Conservation (phyloP, 768 basidiomycete species). For the Coprinellus micaceus region DNA sequence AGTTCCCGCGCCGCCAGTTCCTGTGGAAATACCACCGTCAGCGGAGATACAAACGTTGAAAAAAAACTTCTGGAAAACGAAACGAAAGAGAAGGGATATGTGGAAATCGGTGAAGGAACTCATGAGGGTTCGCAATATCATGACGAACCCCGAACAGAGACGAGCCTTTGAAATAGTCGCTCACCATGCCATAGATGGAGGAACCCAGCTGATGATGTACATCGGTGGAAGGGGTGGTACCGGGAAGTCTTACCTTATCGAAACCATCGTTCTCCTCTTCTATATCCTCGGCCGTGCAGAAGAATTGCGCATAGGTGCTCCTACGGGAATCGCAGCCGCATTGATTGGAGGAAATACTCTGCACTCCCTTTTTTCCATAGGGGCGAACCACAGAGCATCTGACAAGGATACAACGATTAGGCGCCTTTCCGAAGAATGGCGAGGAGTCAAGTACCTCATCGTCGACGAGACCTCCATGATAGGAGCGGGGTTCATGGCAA, state of each 20-base stretch:
- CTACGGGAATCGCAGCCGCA: constrained; percentile 27
- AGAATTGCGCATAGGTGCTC: constrained; percentile 20
- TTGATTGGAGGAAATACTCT: constrained; percentile 27
- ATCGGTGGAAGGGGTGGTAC: constrained; percentile 27
- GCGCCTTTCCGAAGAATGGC: constrained; percentile 12
- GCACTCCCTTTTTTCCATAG: constrained; percentile 21
- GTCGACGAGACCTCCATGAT: constrained; percentile 20
- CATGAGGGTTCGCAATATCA: background rate
- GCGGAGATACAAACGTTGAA: background rate
- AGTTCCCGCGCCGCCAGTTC: background rate
- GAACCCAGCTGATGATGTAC: constrained; percentile 22
- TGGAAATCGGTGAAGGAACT: background rate
- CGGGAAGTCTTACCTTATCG: constrained; percentile 26
- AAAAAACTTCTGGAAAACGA: background rate
- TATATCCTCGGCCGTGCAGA: background rate
- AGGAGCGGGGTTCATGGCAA: constrained; percentile 15
- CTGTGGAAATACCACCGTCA: background rate
- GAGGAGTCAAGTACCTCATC: constrained; percentile 18
- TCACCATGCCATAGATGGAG: constrained; percentile 5
- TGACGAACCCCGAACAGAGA: background rate
- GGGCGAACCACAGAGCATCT: background rate
- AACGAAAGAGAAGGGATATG: background rate
- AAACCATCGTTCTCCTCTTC: constrained; percentile 19
- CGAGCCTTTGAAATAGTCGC: constrained; percentile 7
- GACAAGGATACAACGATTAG: background rate